Percentiles rank a stretch among this genome's conserved stretches.
phyloP scores from a whole-genome alignment of 164 flowering plant genomes.

The Paratinospora sagittata region DNA sequence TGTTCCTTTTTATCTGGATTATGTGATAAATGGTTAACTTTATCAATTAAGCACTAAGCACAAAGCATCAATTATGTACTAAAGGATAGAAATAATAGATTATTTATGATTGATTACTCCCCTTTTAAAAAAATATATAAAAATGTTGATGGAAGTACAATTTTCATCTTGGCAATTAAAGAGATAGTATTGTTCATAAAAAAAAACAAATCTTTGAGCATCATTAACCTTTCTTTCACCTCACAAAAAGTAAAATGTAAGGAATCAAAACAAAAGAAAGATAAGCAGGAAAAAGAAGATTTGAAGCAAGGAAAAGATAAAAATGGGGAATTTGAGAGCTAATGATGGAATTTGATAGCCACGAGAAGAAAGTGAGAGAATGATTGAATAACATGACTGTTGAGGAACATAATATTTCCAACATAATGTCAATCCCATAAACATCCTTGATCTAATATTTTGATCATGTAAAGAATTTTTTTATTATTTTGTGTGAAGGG shows the following conservation, averaged over 20 bases:
- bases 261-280: not conserved
- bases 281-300: not conserved
- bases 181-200: not conserved
- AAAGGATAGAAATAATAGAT: not conserved
- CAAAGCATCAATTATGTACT: not conserved
- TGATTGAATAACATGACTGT: not conserved
- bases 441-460: not conserved
- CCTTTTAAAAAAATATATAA: not conserved
- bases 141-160: not conserved
- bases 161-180: not conserved
- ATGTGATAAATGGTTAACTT: not conserved
- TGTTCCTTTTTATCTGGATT: not conserved
- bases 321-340: not conserved
- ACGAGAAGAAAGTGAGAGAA: not conserved
- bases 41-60: not conserved
- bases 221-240: not conserved
- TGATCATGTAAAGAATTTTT: not conserved
- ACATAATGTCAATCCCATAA: not conserved
- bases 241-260: not conserved
- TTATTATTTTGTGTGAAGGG: too few relatives aligned
- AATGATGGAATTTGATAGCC: conserved; percentile 3
- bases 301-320: not conserved
- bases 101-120: not conserved
- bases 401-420: not conserved
- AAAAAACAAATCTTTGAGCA: not conserved